These are phyloP conservation scores for Stachybotrys elegans DNA, from an alignment of 2,329 filamentous ascomycete species.

Conservation along the genomic window DNA sequence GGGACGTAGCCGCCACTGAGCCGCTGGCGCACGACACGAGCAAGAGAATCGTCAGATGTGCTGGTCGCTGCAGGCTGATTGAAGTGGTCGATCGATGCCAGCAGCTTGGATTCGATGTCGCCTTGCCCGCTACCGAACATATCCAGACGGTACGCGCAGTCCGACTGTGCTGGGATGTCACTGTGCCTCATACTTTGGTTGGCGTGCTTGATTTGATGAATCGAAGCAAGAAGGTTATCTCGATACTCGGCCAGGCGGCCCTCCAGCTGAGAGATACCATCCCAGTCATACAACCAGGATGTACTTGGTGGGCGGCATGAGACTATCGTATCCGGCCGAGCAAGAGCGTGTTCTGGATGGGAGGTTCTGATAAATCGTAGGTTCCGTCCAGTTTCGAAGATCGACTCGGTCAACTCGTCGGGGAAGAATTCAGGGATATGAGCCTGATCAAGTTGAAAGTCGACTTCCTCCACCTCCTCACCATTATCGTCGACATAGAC, in stretches of 20 bases:
- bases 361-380: conserved; percentile 66
- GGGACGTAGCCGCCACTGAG: conserved; percentile 25
- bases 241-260: conserved; percentile 43
- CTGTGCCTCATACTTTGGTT: background rate
- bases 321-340: conserved; percentile 41
- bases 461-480: conserved; percentile 49
- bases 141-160: conserved; percentile 23
- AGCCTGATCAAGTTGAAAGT: conserved; percentile 58
- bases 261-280: conserved; percentile 60
- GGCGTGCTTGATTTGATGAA: too few species aligned
- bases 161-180: background rate
- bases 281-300: conserved; percentile 69
- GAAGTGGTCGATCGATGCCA: conserved; percentile 44
- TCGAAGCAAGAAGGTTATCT: conserved; percentile 18
- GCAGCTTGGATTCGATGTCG: conserved; percentile 41
- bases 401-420: conserved; percentile 59
- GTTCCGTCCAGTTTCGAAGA: conserved; percentile 79
- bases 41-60: conserved; percentile 28
- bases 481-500: conserved; percentile 54
- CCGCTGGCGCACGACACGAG: conserved; percentile 32
- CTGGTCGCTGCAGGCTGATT: conserved; percentile 24
- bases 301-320: conserved; percentile 50
- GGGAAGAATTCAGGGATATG: conserved; percentile 70
- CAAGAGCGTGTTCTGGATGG: conserved; percentile 67
- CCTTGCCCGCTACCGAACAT: conserved; percentile 44